Percentiles rank a stretch among this genome's conserved stretches.
phyloP scores from a whole-genome alignment of 2,329 filamentous ascomycete species.

The Teratosphaeria pseudoeucalypti region DNA sequence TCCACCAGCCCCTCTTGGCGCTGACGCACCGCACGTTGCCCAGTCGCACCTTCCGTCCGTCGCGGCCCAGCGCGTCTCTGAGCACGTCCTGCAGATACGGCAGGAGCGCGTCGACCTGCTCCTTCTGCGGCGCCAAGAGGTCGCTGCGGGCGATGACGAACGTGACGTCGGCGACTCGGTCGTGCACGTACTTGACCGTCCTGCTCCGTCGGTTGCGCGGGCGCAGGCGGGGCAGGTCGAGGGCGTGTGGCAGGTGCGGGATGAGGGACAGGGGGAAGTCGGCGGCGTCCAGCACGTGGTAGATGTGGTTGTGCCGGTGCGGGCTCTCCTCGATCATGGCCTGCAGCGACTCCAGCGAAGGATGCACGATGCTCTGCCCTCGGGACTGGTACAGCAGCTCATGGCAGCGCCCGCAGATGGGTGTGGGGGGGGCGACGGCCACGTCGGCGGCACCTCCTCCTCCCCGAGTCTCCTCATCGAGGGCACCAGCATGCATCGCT shows the following conservation, averaged over 20 bases:
- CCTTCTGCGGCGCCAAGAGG: constrained; percentile 70
- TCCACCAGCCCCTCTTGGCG: constrained; percentile 83
- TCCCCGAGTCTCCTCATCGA: not conserved
- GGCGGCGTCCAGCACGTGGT: constrained; percentile 87
- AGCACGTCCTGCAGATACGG: constrained; percentile 71
- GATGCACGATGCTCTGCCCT: constrained; percentile 65
- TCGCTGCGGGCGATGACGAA: constrained; percentile 89
- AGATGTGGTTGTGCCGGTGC: constrained; percentile 84
- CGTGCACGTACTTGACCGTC: constrained; percentile 52
- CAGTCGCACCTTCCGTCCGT: constrained; percentile 61
- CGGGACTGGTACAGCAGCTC: constrained; percentile 64
- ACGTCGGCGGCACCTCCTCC: not conserved
- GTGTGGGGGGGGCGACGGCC: constrained; percentile 20
- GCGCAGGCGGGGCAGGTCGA: constrained; percentile 63
- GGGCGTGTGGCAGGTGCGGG: constrained; percentile 59
- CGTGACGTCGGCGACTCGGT: constrained; percentile 65
- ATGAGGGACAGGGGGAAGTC: constrained; percentile 94
- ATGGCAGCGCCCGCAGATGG: constrained; percentile 82
- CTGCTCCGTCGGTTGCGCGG: constrained; percentile 71
- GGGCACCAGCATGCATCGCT: not conserved
- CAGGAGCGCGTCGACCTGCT: constrained; percentile 77
- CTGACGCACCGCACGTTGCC: constrained; percentile 84
- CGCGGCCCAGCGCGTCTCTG: constrained; percentile 60
- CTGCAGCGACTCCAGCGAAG: constrained; percentile 67
- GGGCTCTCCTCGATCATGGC: constrained; percentile 83